A percentile compares a stretch with the other conserved stretches of the same genome.
These are phyloP conservation scores for Grosmannia clavigera DNA, from an alignment of 2,329 filamentous ascomycete species.

Conservation along the genomic window DNA sequence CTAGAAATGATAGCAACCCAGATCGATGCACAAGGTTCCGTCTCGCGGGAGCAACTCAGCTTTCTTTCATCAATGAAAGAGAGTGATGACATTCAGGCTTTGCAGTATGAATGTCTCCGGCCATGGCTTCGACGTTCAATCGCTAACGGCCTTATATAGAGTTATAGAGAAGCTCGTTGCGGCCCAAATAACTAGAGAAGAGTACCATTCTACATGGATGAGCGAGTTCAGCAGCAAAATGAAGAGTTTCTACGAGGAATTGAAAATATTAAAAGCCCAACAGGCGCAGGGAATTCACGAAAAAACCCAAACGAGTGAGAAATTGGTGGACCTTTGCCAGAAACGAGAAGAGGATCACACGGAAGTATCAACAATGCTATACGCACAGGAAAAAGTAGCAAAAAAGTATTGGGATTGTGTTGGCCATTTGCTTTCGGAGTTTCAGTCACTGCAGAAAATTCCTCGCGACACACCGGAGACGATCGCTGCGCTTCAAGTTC, in stretches of 20 bases:
- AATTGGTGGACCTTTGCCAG: conserved; percentile 1
- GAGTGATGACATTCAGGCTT: not conserved
- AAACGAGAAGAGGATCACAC: conserved; percentile 2
- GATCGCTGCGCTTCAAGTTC: not conserved
- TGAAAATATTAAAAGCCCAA: not conserved
- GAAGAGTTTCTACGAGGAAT: not conserved
- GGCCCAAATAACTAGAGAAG: not conserved
- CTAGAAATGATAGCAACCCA: not conserved
- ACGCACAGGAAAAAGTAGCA: not conserved
- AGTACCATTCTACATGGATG: not conserved
- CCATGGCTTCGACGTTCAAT: not conserved
- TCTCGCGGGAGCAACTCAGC: not conserved
- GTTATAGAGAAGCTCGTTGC: not conserved
- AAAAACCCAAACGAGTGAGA: not conserved
- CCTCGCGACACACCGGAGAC: conserved; percentile 1
- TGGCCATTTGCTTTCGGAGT: not conserved
- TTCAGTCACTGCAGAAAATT: not conserved
- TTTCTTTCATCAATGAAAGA: not conserved
- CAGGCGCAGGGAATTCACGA: not conserved
- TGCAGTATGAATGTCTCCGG: not conserved
- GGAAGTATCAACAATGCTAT: not conserved
- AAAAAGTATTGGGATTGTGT: not conserved
- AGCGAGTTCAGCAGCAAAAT: not conserved
- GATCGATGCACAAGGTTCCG: not conserved
- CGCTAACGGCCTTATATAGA: not conserved